Evolutionary conservation across 2,329 filamentous ascomycete genomes (phyloP), one percentile per base, ranked within the genome.

Genomic region (Thelonectria olida): DNA sequence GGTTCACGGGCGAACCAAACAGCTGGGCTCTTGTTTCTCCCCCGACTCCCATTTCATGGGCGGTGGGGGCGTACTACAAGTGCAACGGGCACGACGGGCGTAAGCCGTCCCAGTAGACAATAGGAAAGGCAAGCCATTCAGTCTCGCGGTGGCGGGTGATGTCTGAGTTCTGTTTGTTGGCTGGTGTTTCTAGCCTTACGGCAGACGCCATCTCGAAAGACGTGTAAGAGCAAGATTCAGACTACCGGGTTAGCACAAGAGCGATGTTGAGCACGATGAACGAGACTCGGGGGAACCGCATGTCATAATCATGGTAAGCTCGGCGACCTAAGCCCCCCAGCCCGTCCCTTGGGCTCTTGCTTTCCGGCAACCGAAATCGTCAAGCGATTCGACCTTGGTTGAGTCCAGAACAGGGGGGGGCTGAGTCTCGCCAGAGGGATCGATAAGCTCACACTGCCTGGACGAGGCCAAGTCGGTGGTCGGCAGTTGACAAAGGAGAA

Each of bases 21-120:
- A 58, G 63, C 67, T 71, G 68, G 68, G 54, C 61, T 67, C 59
- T 56, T 71, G 42, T 69, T 61, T 71, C 55, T 56, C 52, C 47
- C 34, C 12, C 42, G 58, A 61, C 63, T 64, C 38, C 15, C 19
- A 20, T 20, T 17, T 17, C 38, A 17, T 17, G 17, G n/a, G 17
- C n/a, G 38, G n/a, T 69, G 66, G 57, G 61, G 65, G 68, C 68
- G 63, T 62, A 59, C 62, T 65, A 55, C 45, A 48, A 9, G 62
- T 58, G 55, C 59, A 63, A 71, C 68, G 65, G 66, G 66, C 65
- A 65, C 61, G 68, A 66, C 67, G 65, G 42, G 48, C 66, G 65
- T 56, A 69, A 62, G 65, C 63, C 68, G 68, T 63, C 58, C 63
- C 63, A 55, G 47, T 19, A 34, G 25, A 56, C 34, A 31, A 52